Percentiles rank a stretch among this genome's conserved stretches.
Conservation (phyloP, 257 asterid genomes). For the Solanum chmielewskii region DNA sequence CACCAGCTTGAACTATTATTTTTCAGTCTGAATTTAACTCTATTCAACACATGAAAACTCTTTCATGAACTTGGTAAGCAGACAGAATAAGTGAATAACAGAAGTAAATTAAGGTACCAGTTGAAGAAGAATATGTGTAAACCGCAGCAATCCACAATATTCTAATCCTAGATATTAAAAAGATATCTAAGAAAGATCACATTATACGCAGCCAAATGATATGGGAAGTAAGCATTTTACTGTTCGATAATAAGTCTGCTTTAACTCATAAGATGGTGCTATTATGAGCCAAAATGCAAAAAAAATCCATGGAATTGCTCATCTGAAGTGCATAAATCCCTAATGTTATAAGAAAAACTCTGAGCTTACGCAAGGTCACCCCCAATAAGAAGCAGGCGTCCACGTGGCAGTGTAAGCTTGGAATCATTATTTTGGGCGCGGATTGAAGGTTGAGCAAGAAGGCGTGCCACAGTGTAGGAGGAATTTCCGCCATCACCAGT, state of each 20-base stretch:
- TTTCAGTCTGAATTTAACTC: background rate
- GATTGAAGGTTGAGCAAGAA: slow-evolving; percentile 73
- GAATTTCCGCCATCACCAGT: slow-evolving; percentile 87
- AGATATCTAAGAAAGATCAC: background rate
- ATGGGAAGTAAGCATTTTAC: background rate
- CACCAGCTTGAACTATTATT: background rate
- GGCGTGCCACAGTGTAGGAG: slow-evolving; percentile 60
- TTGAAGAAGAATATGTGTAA: background rate
- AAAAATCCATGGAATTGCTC: background rate
- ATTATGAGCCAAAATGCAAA: background rate
- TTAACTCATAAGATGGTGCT: background rate
- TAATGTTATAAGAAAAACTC: background rate
- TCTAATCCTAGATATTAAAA: background rate
- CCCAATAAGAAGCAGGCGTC: slow-evolving; percentile 60
- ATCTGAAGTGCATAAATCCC: background rate
- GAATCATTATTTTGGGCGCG: slow-evolving; percentile 37
- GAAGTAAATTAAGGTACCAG: background rate
- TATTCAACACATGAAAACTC: background rate
- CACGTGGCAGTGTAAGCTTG: slow-evolving; percentile 40
- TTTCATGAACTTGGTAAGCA: background rate
- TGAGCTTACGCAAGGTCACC: slow-evolving; percentile 85
- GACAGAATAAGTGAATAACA: background rate
- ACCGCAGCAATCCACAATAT: background rate
- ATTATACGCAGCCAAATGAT: background rate
- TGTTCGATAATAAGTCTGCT: background rate